Base-by-base conservation (phyloP, 2,329 filamentous ascomycete species). In the Nemania sp. region DNA sequence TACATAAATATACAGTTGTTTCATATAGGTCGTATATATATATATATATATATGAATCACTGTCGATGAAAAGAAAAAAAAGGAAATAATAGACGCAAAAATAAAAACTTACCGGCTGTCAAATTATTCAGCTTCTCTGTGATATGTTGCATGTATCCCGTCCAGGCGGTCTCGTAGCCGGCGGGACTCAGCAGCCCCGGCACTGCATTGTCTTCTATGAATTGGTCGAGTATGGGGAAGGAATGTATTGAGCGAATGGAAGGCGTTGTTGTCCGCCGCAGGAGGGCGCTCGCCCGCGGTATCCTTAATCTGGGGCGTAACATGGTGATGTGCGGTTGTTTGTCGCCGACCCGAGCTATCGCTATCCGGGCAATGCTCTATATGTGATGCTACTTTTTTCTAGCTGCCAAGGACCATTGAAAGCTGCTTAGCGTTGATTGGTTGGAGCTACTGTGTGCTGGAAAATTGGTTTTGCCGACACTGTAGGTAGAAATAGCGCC, bases 81-180 rank as follows among this genome's bases (percentile, higher is more conserved):
- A 35, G 32, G 11, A 35, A 35, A n/a, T n/a, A n/a, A n/a, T n/a
- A n/a, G 32, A 35, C 6, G 38, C 38, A 41, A 41, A 11, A 1
- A 2, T 15, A 41, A 18, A 41, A 15, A 82, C 85, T 73, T 86
- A 94, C 94, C 94, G 71, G 86, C 88, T 69, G 88, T 91, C 76
- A 92, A 80, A 66, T 84, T 81, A 80, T 97, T 97, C 78, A 98
- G 86, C 80, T 92, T 92, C 70, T 93, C 85, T 60, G 94, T 80
- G 76, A 95, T 85, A 72, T 91, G 81, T 43, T 83, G 78, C 85
- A 97, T 94, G 82, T 98, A 97, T 77, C 94, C 85, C 38, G 87
- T 90, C 90, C 93, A 99, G 57, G 94, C 90, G 62, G 93, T 86
- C 64, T 91, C 82, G 80, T 92, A 97, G 62, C 88, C 92, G 58